phyloP scores from a whole-genome alignment of 352 stramenopile genomes.

The Globisporangium irregulare region DNA sequence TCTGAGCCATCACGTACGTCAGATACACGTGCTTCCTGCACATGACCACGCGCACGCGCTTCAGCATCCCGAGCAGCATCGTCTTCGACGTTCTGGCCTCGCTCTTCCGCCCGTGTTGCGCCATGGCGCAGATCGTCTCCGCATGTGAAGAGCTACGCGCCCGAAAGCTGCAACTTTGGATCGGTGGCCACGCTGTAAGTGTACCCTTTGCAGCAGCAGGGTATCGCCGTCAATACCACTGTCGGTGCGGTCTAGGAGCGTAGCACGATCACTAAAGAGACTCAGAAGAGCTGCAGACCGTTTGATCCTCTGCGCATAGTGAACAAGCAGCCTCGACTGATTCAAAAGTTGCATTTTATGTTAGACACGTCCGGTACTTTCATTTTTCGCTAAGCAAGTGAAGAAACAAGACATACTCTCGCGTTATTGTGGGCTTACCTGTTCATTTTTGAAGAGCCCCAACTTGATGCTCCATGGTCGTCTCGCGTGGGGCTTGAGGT shows the following conservation, averaged over 20 bases:
- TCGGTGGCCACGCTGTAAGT: slow-evolving; percentile 15
- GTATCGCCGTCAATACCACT: not conserved
- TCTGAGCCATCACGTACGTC: not conserved
- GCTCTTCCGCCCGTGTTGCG: slow-evolving; percentile 23
- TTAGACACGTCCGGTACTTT: no score
- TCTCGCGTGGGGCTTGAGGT: no score
- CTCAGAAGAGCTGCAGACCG: no score
- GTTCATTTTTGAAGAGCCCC: no score
- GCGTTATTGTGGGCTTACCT: no score
- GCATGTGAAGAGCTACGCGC: slow-evolving; percentile 30
- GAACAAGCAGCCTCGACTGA: no score
- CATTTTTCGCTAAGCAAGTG: no score
- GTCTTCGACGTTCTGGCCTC: slow-evolving; percentile 14
- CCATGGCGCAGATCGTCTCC: slow-evolving; percentile 25
- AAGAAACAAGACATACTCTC: no score
- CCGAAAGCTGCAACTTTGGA: slow-evolving; percentile 20
- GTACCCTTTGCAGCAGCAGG: slow-evolving; percentile 5
- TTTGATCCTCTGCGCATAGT: no score
- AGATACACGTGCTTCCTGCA: slow-evolving; percentile 9
- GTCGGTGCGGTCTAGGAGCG: not conserved
- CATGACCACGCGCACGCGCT: slow-evolving; percentile 2
- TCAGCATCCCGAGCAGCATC: slow-evolving; percentile 17
- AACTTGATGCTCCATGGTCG: no score
- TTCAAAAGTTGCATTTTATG: no score
- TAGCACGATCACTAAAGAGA: not conserved